Evolutionary conservation across 305 asterid genomes (phyloP), one percentile per base, ranked within the genome.

Genomic region (Vinca major): DNA sequence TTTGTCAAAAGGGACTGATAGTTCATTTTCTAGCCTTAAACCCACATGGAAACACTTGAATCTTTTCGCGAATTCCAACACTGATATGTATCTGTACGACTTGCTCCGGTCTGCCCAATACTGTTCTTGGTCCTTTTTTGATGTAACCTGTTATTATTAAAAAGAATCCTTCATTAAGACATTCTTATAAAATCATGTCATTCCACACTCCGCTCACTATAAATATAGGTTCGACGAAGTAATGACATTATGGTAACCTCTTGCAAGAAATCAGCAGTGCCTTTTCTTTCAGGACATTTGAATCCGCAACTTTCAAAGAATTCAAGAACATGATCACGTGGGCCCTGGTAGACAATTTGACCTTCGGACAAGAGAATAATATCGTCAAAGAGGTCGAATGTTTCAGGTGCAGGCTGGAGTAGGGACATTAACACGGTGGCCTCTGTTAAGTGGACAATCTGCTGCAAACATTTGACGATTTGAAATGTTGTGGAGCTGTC

Each of bases 111-210:
- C 86, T 5, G 78, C 80, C 95, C 96, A 89, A 70, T 91, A 91
- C 65, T 91, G 96, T 67, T 91, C 96, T 65, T 91, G 97, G 51
- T 91, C 96, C 76, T 91, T 91, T 77, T 80, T 86, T 62, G 97
- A 91, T 3, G 90, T 86, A 71, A 91, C 97, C 96, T 90, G 77
- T 68, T 44, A 57, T 5, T 45, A 10, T 26, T 55, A 13, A 39
- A 12, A 20, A 40, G 33, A 10, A 60, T 20, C 4, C 6, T 20
- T 17, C 19, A 19, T 63, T 9, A 63, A 40, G 45, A 26, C 33
- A 26, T 26, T 26, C 33, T 26, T 26, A 26, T 26, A 26, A 26
- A 26, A 26, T 26, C 0, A 26, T 26, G 1, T 26, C 33, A 26
- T 26, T 26, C 1, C 33, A 26, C 33, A 26, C 33, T 0, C 21